A percentile compares a stretch with the other conserved stretches of the same genome.
Conservation (phyloP, 2,329 filamentous ascomycete genomes). For the Knufia fluminis region DNA sequence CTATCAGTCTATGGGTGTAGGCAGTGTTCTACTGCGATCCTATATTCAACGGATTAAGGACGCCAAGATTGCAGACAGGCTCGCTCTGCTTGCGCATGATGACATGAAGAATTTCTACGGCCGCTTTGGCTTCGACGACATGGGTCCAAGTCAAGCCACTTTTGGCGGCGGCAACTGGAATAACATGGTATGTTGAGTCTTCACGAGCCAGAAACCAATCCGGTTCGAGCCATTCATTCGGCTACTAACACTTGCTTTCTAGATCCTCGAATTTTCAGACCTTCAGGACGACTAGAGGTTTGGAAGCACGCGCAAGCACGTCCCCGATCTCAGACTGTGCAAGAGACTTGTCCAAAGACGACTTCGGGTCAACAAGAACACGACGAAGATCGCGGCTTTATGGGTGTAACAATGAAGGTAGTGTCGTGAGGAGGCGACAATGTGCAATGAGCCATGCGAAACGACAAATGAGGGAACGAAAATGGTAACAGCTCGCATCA, state of each 20-base stretch:
- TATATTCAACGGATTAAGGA: constrained; percentile 70
- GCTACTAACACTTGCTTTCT: not conserved
- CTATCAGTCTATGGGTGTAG: constrained; percentile 65
- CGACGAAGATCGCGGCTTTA: not conserved
- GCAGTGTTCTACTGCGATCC: constrained; percentile 61
- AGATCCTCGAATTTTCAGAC: constrained; percentile 10
- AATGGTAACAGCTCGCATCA: too few relatives aligned
- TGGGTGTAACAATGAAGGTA: not conserved
- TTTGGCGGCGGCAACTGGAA: constrained; percentile 76
- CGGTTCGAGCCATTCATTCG: not conserved
- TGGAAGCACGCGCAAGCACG: not conserved
- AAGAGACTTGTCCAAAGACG: not conserved
- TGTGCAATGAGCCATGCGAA: not conserved
- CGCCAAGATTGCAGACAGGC: constrained; percentile 58
- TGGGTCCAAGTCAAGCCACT: constrained; percentile 58
- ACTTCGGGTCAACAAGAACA: not conserved
- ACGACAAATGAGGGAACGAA: not conserved
- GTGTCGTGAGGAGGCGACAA: not conserved
- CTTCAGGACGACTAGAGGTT: constrained; percentile 7
- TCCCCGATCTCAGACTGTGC: not conserved
- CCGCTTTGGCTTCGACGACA: constrained; percentile 61
- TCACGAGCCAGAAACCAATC: too few relatives aligned
- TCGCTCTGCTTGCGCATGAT: constrained; percentile 69
- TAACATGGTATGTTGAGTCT: constrained; percentile 58
- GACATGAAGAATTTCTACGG: constrained; percentile 67